Base-by-base conservation (phyloP, 2,329 filamentous ascomycete genomes). In the Fusarium nodosum region DNA sequence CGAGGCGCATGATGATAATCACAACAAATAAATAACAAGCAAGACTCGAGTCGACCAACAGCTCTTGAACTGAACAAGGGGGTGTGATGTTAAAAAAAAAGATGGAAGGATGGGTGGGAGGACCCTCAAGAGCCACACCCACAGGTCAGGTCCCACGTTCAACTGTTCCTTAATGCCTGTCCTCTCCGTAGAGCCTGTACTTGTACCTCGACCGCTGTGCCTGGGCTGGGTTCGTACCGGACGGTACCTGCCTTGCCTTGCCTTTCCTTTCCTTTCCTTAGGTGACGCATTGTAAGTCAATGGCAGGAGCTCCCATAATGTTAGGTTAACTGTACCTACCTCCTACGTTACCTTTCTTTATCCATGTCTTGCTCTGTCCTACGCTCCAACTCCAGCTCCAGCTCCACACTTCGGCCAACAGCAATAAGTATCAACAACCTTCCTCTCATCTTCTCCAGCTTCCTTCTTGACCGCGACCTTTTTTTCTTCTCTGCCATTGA, bases 361-460 rank as follows among this genome's bases (percentile, higher is more conserved):
- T 60, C 53, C 57, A 60, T 71, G 66, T 60, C 60, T 20, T 51
- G 24, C 26, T 34, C 33, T 36, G 53, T 26, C 22, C 51, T 54
- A 38, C 51, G 56, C 55, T 51, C 58, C 52, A 66, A 62, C 58
- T 64, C 71, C 66, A 54, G 66, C 65, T 72, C 69, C 64, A 72
- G 69, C 71, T 66, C 71, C 66, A 72, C 72, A 66, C 72, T 75
- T 64, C 62, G 71, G 69, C 73, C 66, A 66, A 68, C 73, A 74
- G 64, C 54, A 71, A 75, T 75, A 75, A 75, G 73, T 75, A 75
- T 74, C 73, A 73, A 74, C 73, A 69, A 65, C 70, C 70, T 66
- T 75, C 73, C 73, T 72, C 70, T 73, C 73, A 66, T 66, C 71
- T 60, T 64, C 56, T 54, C 64, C 56, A 66, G 63, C 68, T 65